These are phyloP conservation scores for Zanthoxylum bungeanum DNA, from an alignment of 345 rosid species.

Conservation along the genomic window DNA sequence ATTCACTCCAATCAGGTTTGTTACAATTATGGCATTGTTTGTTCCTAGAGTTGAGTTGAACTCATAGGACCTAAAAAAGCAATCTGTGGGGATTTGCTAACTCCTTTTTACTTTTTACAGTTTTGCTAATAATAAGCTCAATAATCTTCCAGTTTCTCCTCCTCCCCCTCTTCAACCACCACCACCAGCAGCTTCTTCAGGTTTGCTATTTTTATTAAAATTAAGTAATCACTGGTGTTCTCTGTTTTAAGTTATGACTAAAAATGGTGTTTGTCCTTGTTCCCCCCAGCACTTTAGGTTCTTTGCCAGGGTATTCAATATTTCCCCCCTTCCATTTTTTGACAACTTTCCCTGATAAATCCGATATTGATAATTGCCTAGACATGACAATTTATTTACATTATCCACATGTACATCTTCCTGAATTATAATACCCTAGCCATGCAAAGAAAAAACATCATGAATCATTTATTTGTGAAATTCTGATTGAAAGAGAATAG, in stretches of 20 bases:
- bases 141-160: conserved; percentile 30
- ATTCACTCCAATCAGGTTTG: conserved; percentile 74
- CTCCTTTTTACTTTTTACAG: conserved; percentile 38
- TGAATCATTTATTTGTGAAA: neutral
- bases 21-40: conserved; percentile 4
- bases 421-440: neutral
- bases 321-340: neutral
- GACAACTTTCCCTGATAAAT: neutral
- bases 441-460: neutral
- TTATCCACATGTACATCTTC: neutral
- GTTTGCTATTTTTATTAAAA: conserved; percentile 30
- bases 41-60: neutral
- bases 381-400: neutral
- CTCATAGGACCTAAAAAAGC: neutral
- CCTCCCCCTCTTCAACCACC: conserved; percentile 50
- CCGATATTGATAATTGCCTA: neutral
- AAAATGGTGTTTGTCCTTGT: neutral
- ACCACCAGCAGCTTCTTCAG: conserved; percentile 36
- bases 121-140: conserved; percentile 46
- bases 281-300: neutral
- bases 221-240: neutral
- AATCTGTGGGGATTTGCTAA: conserved; percentile 19
- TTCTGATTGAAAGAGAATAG: neutral
- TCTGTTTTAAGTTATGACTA: neutral
- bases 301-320: neutral